Base-by-base conservation (phyloP, 495 filamentous ascomycete genomes). In the Tricharina praecox region DNA sequence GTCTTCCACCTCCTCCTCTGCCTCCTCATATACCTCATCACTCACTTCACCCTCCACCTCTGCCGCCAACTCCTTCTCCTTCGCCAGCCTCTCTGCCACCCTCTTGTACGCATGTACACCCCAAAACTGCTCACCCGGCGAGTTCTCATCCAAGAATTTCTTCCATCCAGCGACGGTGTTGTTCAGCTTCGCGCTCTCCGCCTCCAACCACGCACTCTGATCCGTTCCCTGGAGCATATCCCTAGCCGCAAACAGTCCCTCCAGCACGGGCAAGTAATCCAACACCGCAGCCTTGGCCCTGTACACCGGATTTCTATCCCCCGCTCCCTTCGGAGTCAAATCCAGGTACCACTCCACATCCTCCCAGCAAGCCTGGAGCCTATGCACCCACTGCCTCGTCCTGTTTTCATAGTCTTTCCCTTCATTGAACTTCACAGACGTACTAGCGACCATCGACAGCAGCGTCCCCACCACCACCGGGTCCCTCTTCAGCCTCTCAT, bases 131-230 rank as follows among this genome's bases (percentile, higher is more conserved):
- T 16, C 2, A 10, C 37, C 37, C 2, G 37, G 21, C 34, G 7
- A 9, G 4, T 37, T 37, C 40, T 46, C 43, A 7, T 35, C 47
- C 9, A 38, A 8, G 58, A 44, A 51, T 28, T 49, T 35, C 16
- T 30, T 55, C 58, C 66, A 64, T 53, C 15, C 40, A 21, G 54
- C 44, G 53, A 58, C 55, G 48, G 51, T 51, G 47, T 56, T 41
- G 47, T 54, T 53, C 30, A 59, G 40, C 4, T 10, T 50, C 23
- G 53, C 54, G 21, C 55, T 58, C 45, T 57, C 48, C 11, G 34
- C 26, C 26, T 38, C 51, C 3, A 59, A 15, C 56, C 56, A 59
- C 37, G 54, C 48, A 4, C 43, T 49, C 26, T 48, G 41, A 36
- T 40, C 53, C 39, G 52, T 49, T 18, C 48, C 44, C 19, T 45